Evolutionary conservation across 352 stramenopile species (phyloP).

Genomic region (Globisporangium canariense): DNA sequence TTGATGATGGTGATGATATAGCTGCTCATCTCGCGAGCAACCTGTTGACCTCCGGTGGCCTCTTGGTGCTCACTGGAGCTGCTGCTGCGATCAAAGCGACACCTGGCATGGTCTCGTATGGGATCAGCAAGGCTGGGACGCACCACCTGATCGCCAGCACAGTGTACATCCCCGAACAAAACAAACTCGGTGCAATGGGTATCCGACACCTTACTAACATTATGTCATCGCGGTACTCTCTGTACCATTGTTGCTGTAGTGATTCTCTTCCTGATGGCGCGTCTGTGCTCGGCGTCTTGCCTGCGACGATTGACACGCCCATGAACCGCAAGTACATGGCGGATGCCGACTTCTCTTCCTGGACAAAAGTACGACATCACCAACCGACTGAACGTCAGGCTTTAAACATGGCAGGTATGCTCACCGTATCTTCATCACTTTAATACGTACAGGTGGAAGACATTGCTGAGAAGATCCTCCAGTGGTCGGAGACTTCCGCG

Average conservation of each 20-base stretch:
- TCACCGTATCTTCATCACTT: background rate
- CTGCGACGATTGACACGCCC: conserved; percentile 83
- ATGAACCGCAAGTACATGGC: conserved; percentile 89
- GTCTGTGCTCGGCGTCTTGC: conserved; percentile 66
- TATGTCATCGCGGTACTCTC: background rate
- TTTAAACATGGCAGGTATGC: background rate
- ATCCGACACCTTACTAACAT: background rate
- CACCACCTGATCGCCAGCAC: conserved; percentile 83
- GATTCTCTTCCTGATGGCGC: conserved; percentile 48
- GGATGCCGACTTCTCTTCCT: conserved; percentile 79
- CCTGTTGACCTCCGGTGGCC: conserved; percentile 49
- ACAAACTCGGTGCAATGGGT: background rate
- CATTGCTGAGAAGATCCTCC: conserved; percentile 74
- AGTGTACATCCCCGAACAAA: conserved; percentile 33
- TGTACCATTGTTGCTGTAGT: conserved; percentile 17
- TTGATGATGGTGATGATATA: conserved; percentile 16
- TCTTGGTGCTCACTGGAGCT: conserved; percentile 83
- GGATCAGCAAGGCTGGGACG: conserved; percentile 88
- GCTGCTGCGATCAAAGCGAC: conserved; percentile 74
- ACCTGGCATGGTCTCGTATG: conserved; percentile 86
- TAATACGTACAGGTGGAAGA: conserved; percentile 38
- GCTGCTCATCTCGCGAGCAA: conserved; percentile 81
- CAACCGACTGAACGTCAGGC: background rate
- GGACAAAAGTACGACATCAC: conserved; percentile 59
- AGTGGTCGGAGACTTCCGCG: conserved; percentile 49